Base-by-base conservation (phyloP, 257 asterid genomes). In the Oldenlandia corymbosa region DNA sequence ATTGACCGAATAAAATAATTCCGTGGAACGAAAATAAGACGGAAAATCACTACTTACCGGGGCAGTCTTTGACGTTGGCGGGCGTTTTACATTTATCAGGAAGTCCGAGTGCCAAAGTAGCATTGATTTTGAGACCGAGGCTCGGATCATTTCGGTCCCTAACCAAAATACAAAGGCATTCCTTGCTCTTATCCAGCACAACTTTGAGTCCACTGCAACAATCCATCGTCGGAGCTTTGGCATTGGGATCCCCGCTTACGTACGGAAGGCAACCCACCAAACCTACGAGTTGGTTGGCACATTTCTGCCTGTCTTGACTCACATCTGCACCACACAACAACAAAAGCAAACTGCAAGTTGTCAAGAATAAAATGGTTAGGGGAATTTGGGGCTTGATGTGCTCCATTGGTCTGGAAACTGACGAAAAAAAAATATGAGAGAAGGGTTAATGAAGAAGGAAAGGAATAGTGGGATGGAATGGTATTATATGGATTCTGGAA, bases 111-210 rank as follows among this genome's bases (percentile, higher is more conserved):
- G 96, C 95, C 1, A 76, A 88, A 0, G 95, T 84, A 47, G 88
- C 85, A 20, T 87, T 84, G 66, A 90, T 82, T 48, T 82, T 80
- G 13, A 87, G 69, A 39, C 90, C 92, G 27, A 90, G 86, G 50
- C 71, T 71, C 0, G 95, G 97, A 27, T 90, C 95, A 52, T 90
- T 27, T 20, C 87, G 75, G n/a, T 90, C 92, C 79, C 79, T 87
- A 2, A 90, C 75, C 71, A 87, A 37, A n/a, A 90, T 23, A n/a
- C 97, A 87, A 0, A 90, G 37, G 64, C 97, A 90, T 1, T 82
- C 85, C 0, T 59, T 68, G 73, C 81, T 84, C 18, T 62, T 77
- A 10, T 64, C 50, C 28, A 84, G 5, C 0, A 90, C 94, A 62
- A 70, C 65, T 34, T 75, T 76, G 52, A 90, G 74, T 0, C 87